Evolutionary conservation across 2,329 filamentous ascomycete species (phyloP).

Genomic region (Xylariaceae sp.): DNA sequence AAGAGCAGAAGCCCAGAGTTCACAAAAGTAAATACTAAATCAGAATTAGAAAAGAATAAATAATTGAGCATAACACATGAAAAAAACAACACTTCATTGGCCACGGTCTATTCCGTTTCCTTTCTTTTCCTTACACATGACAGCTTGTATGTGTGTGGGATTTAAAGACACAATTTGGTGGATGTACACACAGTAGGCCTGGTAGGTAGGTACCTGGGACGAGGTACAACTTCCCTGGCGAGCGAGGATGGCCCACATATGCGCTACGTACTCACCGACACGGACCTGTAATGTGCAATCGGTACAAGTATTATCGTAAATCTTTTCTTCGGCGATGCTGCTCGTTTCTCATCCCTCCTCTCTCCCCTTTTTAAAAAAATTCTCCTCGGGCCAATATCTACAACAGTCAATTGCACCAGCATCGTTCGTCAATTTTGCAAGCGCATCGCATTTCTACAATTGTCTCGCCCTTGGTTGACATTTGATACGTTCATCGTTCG

Average conservation of each 20-base stretch:
- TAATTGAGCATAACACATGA: too few relatives aligned
- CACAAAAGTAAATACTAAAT: too few relatives aligned
- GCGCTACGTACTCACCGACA: slow-evolving; percentile 15
- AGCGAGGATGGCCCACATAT: too few relatives aligned
- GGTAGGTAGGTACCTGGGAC: slow-evolving; percentile 13
- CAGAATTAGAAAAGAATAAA: too few relatives aligned
- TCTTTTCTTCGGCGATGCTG: slow-evolving; percentile 20
- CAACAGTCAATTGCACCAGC: slow-evolving; percentile 25
- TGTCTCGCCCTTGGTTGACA: slow-evolving; percentile 5
- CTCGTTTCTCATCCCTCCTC: slow-evolving; percentile 24
- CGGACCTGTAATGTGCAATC: slow-evolving; percentile 18
- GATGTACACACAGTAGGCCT: too few relatives aligned
- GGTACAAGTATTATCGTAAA: slow-evolving; percentile 26
- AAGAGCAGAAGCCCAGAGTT: too few relatives aligned
- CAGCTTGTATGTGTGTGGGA: too few relatives aligned
- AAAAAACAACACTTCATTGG: too few relatives aligned
- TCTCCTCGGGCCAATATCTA: slow-evolving; percentile 11
- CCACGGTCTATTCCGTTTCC: too few relatives aligned
- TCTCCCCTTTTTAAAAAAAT: slow-evolving; percentile 26
- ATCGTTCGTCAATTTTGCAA: slow-evolving; percentile 12
- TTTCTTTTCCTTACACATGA: too few relatives aligned
- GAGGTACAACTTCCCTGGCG: too few relatives aligned
- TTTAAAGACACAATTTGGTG: too few relatives aligned
- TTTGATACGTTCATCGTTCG: slow-evolving; percentile 26
- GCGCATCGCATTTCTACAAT: slow-evolving; percentile 11